Conservation (phyloP, 2,329 filamentous ascomycete species). For the Corynespora cassiicola region DNA sequence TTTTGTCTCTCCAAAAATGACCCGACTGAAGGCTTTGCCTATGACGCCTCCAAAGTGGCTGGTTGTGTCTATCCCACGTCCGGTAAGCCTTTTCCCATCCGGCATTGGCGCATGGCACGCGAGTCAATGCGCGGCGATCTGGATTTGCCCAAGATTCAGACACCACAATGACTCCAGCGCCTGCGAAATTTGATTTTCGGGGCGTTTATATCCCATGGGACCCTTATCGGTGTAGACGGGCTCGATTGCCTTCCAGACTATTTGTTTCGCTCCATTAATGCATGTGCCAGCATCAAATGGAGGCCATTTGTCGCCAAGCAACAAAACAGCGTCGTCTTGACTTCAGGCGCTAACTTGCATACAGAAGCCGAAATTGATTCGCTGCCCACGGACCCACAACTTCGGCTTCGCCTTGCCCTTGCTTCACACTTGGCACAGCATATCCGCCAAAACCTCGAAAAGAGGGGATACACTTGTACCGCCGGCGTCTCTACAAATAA, state of each 20-base stretch:
- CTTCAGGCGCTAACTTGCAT: conserved; percentile 19
- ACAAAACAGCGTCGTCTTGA: too few relatives aligned
- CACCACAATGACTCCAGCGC: too few relatives aligned
- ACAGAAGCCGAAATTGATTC: conserved; percentile 33
- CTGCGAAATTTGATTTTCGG: too few relatives aligned
- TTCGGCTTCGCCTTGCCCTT: conserved; percentile 70
- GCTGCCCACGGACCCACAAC: too few relatives aligned
- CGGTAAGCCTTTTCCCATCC: conserved; percentile 26
- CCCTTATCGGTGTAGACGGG: too few relatives aligned
- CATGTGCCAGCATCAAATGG: conserved; percentile 2
- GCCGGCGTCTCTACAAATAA: conserved; percentile 91
- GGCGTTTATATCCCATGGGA: too few relatives aligned
- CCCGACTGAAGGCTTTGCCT: conserved; percentile 80
- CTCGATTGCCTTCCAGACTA: too few relatives aligned
- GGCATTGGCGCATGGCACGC: too few relatives aligned
- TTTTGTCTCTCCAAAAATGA: conserved; percentile 78
- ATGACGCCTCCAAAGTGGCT: conserved; percentile 72
- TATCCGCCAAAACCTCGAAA: conserved; percentile 74
- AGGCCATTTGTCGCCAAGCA: too few relatives aligned
- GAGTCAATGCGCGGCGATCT: too few relatives aligned
- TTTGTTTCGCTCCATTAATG: too few relatives aligned
- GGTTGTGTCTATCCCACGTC: conserved; percentile 72
- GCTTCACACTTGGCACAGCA: conserved; percentile 82
- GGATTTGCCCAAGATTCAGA: too few relatives aligned
- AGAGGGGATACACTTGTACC: conserved; percentile 85